A percentile compares a stretch with the other conserved stretches of the same genome.
phyloP scores from a whole-genome alignment of 306 rosid species.

The Corylus americana region DNA sequence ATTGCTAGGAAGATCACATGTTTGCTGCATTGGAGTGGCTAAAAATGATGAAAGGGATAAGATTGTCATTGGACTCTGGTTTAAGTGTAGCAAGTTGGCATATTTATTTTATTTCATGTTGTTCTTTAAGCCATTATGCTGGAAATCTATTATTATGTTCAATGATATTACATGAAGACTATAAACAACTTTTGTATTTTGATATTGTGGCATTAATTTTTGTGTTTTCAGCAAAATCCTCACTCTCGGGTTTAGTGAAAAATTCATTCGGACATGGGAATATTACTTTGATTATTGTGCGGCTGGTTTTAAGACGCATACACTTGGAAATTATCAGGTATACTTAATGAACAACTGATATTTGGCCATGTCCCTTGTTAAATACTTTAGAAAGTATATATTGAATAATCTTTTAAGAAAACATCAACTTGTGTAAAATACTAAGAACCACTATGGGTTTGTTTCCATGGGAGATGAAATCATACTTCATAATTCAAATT shows the following conservation, averaged over 20 bases:
- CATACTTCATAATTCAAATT: not conserved
- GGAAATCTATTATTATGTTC: not conserved
- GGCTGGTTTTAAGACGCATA: conserved; percentile 48
- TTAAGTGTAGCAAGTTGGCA: not conserved
- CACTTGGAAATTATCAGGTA: conserved; percentile 54
- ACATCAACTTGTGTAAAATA: too few relatives aligned
- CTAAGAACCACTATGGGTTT: not conserved
- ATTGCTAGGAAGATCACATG: too few relatives aligned
- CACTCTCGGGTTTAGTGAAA: conserved; percentile 41
- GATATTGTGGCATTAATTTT: not conserved
- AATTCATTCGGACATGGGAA: conserved; percentile 55
- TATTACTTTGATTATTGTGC: conserved; percentile 52
- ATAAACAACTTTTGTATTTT: not conserved
- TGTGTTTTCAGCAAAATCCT: conserved; percentile 40
- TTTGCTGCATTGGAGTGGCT: too few relatives aligned
- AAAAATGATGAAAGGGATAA: not conserved
- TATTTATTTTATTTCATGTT: not conserved
- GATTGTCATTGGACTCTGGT: not conserved
- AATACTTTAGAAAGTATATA: not conserved
- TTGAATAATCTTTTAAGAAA: too few relatives aligned
- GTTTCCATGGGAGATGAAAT: not conserved
- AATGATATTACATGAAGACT: not conserved
- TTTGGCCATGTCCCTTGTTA: too few relatives aligned
- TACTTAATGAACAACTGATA: not conserved
- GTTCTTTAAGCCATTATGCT: not conserved